Evolutionary conservation across 73 alveolate species (phyloP).

Genomic region (Diophrys sp.): DNA sequence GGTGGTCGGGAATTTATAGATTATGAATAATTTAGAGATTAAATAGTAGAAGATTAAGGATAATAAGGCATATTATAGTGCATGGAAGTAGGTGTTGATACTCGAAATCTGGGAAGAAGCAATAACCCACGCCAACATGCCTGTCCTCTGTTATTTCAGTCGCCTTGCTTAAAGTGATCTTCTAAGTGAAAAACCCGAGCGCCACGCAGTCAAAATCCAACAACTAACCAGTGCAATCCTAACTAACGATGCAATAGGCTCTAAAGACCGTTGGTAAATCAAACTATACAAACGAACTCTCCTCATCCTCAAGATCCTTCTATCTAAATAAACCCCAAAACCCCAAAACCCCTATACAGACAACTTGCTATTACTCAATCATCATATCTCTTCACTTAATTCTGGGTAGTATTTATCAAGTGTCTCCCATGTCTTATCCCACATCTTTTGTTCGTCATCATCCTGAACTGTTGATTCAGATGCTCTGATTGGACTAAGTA

Average conservation of each 20-base stretch:
- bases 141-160: background rate
- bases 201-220: background rate
- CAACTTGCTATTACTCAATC: background rate
- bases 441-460: background rate
- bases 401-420: background rate
- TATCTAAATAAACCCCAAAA: background rate
- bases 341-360: background rate
- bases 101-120: background rate
- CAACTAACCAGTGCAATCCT: background rate
- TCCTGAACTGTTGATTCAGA: background rate
- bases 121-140: background rate
- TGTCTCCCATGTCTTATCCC: background rate
- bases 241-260: background rate
- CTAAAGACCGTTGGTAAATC: no score
- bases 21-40: background rate
- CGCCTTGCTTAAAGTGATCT: background rate
- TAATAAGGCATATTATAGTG: background rate
- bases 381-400: background rate
- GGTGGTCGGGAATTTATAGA: background rate
- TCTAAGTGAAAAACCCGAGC: background rate
- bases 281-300: background rate
- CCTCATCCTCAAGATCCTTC: background rate
- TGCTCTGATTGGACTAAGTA: background rate
- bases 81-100: background rate
- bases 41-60: background rate